These are phyloP conservation scores for Toxicodendron radicans DNA, from an alignment of 345 rosid species.

Conservation along the genomic window DNA sequence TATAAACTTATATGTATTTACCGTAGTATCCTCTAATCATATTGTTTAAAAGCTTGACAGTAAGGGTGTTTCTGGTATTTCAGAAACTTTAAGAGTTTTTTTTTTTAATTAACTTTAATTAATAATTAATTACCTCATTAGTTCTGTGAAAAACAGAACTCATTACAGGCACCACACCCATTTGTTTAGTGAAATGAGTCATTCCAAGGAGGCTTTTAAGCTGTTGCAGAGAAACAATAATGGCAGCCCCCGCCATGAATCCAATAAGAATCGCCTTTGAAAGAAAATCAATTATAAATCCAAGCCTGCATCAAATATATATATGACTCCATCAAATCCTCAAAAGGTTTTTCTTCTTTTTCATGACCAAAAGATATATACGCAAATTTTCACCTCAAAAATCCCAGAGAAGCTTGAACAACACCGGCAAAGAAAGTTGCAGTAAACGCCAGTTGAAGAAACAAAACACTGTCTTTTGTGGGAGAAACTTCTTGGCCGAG, in stretches of 20 bases:
- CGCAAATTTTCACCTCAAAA: conserved; percentile 52
- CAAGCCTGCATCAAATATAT: conserved; percentile 49
- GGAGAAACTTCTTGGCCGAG: conserved; percentile 85
- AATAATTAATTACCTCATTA: conserved; percentile 51
- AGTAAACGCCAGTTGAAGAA: conserved; percentile 84
- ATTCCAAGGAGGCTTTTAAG: conserved; percentile 90
- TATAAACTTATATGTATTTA: too few relatives aligned
- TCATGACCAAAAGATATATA: not conserved
- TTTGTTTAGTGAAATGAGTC: conserved; percentile 78
- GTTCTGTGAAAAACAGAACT: conserved; percentile 72
- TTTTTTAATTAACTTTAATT: too few relatives aligned
- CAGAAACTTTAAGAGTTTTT: too few relatives aligned
- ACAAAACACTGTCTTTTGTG: conserved; percentile 52
- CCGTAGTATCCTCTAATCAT: too few relatives aligned
- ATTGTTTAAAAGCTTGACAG: too few relatives aligned
- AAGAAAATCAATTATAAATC: conserved; percentile 86
- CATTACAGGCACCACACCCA: conserved; percentile 82
- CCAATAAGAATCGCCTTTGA: conserved; percentile 89
- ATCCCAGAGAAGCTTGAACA: conserved; percentile 89
- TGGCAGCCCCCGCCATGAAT: conserved; percentile 98
- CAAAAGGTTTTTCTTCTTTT: not conserved
- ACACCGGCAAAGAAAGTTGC: conserved; percentile 95
- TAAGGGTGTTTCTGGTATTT: too few relatives aligned
- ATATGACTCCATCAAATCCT: not conserved
- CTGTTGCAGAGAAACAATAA: conserved; percentile 92